These are phyloP conservation scores for Mollisiaceae sp. DNA, from an alignment of 2,329 filamentous ascomycete species.

Conservation along the genomic window DNA sequence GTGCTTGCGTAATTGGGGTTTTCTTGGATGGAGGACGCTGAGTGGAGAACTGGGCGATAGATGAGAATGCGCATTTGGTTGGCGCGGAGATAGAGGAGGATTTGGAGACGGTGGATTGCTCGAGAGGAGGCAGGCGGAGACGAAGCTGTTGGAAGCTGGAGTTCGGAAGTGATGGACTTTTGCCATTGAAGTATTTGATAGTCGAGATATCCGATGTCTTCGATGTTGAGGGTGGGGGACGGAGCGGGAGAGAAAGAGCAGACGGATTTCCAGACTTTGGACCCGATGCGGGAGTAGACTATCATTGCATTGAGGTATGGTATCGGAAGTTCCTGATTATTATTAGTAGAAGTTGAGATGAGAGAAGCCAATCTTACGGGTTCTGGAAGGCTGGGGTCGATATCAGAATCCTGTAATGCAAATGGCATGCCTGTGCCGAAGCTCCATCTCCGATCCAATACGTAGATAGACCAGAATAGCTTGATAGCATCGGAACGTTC, in stretches of 20 bases:
- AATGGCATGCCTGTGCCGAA: constrained; percentile 90
- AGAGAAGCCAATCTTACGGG: constrained; percentile 62
- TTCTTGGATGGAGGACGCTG: constrained; percentile 79
- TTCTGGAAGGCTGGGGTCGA: constrained; percentile 78
- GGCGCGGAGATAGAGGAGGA: constrained; percentile 83
- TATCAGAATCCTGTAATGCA: constrained; percentile 82
- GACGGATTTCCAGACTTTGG: constrained; percentile 85
- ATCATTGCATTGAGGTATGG: constrained; percentile 87
- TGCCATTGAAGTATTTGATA: constrained; percentile 89
- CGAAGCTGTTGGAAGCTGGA: constrained; percentile 57
- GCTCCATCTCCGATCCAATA: constrained; percentile 85
- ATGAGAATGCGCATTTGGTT: constrained; percentile 93
- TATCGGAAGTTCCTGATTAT: constrained; percentile 30
- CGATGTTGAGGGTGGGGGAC: constrained; percentile 49
- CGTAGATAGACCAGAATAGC: constrained; percentile 86
- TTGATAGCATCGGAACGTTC: constrained; percentile 71
- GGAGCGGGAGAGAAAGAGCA: constrained; percentile 33
- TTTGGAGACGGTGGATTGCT: constrained; percentile 70
- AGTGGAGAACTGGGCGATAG: constrained; percentile 86
- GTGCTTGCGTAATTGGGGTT: constrained; percentile 76
- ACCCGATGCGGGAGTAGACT: constrained; percentile 79
- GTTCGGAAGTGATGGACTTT: constrained; percentile 67
- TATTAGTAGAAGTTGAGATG: constrained; percentile 34
- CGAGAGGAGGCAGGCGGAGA: constrained; percentile 48
- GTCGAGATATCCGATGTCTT: constrained; percentile 81